Conservation (phyloP, 1,284 basidiomycete species). For the Sporisorium graminicola region DNA sequence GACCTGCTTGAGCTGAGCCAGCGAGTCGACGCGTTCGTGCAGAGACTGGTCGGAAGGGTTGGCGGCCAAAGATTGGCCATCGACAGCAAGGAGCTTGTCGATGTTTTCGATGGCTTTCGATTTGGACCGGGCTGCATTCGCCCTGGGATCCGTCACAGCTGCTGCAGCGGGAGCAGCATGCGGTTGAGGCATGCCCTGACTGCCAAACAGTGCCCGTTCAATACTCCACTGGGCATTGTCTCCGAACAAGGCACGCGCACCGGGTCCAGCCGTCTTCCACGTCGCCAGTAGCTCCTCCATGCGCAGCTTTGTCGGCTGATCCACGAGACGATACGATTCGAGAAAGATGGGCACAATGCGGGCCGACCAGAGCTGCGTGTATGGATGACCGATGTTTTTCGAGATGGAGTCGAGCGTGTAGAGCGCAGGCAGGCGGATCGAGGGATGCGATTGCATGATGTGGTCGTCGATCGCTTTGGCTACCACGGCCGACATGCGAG, state of each 20-base stretch:
- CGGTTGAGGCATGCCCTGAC: slow-evolving; percentile 50
- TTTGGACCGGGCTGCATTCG: slow-evolving; percentile 33
- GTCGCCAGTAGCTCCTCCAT: slow-evolving; percentile 68
- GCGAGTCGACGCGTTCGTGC: slow-evolving; percentile 51
- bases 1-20: slow-evolving; percentile 78
- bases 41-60: slow-evolving; percentile 48
- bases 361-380: slow-evolving; percentile 61
- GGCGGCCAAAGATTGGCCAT: slow-evolving; percentile 47
- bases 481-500: slow-evolving; percentile 81
- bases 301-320: slow-evolving; percentile 62
- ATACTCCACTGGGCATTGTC: slow-evolving; percentile 62
- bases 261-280: slow-evolving; percentile 62
- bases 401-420: slow-evolving; percentile 93
- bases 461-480: slow-evolving; percentile 89
- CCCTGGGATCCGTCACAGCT: slow-evolving; percentile 28
- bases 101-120: slow-evolving; percentile 59
- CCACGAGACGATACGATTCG: slow-evolving; percentile 67
- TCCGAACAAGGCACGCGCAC: slow-evolving; percentile 60
- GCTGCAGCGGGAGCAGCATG: slow-evolving; percentile 13
- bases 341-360: slow-evolving; percentile 64
- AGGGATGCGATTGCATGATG: slow-evolving; percentile 77
- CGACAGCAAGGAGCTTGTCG: slow-evolving; percentile 57
- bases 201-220: slow-evolving; percentile 63
- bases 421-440: slow-evolving; percentile 91
- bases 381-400: slow-evolving; percentile 68